Percentiles rank a stretch among this genome's conserved stretches.
These are phyloP conservation scores for Lasiodiplodia sp. DNA, from an alignment of 2,329 filamentous ascomycete genomes.

Conservation along the genomic window DNA sequence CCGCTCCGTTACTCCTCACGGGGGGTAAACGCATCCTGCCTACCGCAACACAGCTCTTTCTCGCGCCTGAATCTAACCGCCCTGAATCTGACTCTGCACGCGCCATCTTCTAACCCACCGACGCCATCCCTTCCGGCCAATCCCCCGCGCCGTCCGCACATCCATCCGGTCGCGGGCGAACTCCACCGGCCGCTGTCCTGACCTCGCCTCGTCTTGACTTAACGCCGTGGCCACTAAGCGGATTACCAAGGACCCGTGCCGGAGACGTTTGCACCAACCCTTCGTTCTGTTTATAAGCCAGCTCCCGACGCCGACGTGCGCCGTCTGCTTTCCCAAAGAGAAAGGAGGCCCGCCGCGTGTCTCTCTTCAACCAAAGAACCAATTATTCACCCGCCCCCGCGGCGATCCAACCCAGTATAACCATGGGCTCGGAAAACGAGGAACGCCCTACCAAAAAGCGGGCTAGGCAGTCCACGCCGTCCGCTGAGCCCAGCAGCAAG, in stretches of 20 bases:
- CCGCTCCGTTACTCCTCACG: constrained; percentile 24
- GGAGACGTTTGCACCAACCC: not conserved
- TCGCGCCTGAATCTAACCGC: constrained; percentile 2
- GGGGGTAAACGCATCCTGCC: constrained; percentile 16
- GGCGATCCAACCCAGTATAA: constrained; percentile 6
- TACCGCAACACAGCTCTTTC: not conserved
- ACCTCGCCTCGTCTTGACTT: not conserved
- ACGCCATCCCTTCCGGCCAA: constrained; percentile 10
- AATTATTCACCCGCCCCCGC: constrained; percentile 1
- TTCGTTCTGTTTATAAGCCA: constrained; percentile 16
- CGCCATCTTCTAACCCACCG: constrained; percentile 3
- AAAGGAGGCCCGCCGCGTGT: not conserved
- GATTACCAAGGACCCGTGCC: constrained; percentile 11
- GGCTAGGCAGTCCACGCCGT: constrained; percentile 37
- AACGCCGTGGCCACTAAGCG: constrained; percentile 22
- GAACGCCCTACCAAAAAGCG: constrained; percentile 43
- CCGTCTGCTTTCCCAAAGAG: constrained; percentile 19
- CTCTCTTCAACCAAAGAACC: not conserved
- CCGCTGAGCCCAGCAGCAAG: constrained; percentile 36
- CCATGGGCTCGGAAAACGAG: constrained; percentile 33
- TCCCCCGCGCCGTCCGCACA: not conserved
- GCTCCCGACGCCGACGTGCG: constrained; percentile 17
- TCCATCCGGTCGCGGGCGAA: constrained; percentile 5
- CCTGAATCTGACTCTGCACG: constrained; percentile 11
- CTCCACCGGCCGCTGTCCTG: constrained; percentile 1